Evolutionary conservation across 2,329 filamentous ascomycete genomes (phyloP), one percentile per base, ranked within the genome.

Genomic region (Trematosphaeria pertusa): DNA sequence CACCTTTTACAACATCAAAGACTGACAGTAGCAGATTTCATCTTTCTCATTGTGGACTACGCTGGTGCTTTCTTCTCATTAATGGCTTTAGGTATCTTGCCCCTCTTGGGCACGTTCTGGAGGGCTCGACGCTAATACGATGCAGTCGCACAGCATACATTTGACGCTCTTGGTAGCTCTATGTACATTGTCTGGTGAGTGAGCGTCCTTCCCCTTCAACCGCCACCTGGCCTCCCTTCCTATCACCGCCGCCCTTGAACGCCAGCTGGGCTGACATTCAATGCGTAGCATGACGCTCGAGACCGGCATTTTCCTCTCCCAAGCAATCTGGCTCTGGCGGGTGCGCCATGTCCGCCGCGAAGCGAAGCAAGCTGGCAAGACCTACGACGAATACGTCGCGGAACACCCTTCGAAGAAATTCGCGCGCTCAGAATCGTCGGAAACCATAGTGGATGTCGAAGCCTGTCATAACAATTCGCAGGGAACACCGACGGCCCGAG

Each of bases 31-130:
- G 17, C 39, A 77, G 78, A 78, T 52, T 81, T 78, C 62, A 67
- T 82, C 11, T 87, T 87, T 54, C 65, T 87, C 3, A 69, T 71
- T 0, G 81, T 86, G 56, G 85, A 87, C 58, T 85, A 78, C 46
- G 56, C 76, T 1, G 85, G 85, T 2, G 84, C 83, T 0, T 76
- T 87, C 46, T 86, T 87, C 64, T 86, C 83, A 0, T 74, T 87
- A 17, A 78, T 87, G 75, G 82, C 84, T 1, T 67, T 86, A 8
- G 80, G 81, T 82, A 72, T 20, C 76, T 51, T 19, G 11, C n/a
- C n/a, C 8, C 18, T 15, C 15, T 15, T 10, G 1, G 4, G 24
- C 10, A 3, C 5, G 11, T 14, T 35, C 11, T 10, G 4, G 4
- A n/a, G 15, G n/a, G n/a, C n/a, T n/a, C n/a, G n/a, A n/a, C n/a